Conservation (phyloP, 768 basidiomycete species). For the Boletellus ananiceps region DNA sequence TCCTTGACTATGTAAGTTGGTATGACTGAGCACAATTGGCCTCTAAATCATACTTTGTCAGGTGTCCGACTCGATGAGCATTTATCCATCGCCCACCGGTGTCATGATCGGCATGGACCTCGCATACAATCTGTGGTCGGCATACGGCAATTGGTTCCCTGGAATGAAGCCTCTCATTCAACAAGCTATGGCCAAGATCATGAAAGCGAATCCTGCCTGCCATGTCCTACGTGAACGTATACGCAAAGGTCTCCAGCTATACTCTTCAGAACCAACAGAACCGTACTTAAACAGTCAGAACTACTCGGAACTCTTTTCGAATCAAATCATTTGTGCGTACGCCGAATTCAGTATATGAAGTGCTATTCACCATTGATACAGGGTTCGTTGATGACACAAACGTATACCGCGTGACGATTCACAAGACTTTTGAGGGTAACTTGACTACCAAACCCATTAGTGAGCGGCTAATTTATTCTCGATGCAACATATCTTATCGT, state of each 20-base stretch:
- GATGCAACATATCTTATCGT: background rate
- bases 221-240: slow-evolving; percentile 98
- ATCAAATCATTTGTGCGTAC: slow-evolving; percentile 89
- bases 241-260: slow-evolving; percentile 94
- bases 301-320: slow-evolving; percentile 94
- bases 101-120: slow-evolving; percentile 99
- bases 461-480: slow-evolving; percentile 30
- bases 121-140: slow-evolving; percentile 98
- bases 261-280: slow-evolving; percentile 98
- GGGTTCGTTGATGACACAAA: slow-evolving; percentile 99
- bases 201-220: slow-evolving; percentile 98
- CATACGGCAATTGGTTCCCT: slow-evolving; percentile 99
- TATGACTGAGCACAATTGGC: background rate
- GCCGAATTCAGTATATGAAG: background rate
- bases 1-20: slow-evolving; percentile 85
- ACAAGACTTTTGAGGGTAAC: slow-evolving; percentile 99
- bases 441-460: slow-evolving; percentile 99
- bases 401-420: slow-evolving; percentile 98
- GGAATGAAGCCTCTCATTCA: slow-evolving; percentile 97
- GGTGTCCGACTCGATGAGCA: slow-evolving; percentile 97
- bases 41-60: slow-evolving; percentile 22
- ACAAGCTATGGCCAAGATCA: slow-evolving; percentile 99
- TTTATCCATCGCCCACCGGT: slow-evolving; percentile 98
- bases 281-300: slow-evolving; percentile 99
- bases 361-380: slow-evolving; percentile 24